Conservation (phyloP, 75 land plant species). For the Cunninghamia lanceolata region DNA sequence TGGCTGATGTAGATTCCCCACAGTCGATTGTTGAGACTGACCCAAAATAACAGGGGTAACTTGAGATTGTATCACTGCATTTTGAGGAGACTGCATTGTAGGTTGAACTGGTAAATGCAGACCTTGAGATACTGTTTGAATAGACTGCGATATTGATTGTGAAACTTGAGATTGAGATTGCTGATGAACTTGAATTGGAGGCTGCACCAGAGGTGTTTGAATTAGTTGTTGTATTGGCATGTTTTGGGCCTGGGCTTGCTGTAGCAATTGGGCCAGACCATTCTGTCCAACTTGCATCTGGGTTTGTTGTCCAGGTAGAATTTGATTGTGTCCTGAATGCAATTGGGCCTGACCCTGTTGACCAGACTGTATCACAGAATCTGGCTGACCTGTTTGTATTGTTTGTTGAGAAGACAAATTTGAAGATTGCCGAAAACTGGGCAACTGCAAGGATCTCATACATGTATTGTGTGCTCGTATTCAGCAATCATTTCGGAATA, state of each 20-base stretch:
- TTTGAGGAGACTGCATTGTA: constrained; percentile 3
- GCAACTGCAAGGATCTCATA: constrained; percentile 34
- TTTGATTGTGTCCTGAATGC: constrained; percentile 13
- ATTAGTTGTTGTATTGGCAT: constrained; percentile 6
- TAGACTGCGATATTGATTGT: background rate
- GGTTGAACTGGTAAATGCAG: constrained; percentile 4
- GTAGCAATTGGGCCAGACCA: background rate
- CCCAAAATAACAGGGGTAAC: constrained; percentile 11
- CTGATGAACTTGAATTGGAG: background rate
- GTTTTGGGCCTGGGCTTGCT: constrained; percentile 5
- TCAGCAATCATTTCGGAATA: background rate
- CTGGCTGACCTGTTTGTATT: constrained; percentile 17
- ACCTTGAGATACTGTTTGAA: constrained; percentile 5
- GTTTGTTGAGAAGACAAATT: constrained; percentile 9
- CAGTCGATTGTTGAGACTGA: constrained; percentile 18
- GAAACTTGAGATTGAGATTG: constrained; percentile 19
- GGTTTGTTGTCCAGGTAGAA: constrained; percentile 27
- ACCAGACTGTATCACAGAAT: constrained; percentile 8
- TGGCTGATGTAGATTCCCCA: constrained; percentile 27
- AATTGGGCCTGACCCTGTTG: constrained; percentile 15
- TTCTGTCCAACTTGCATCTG: constrained; percentile 18
- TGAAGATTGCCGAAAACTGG: constrained; percentile 33
- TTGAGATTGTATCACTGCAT: constrained; percentile 12
- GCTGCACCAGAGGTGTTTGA: background rate
- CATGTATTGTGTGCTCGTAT: background rate